phyloP scores from a whole-genome alignment of 352 stramenopile species.

The Phytophthora foliorum region DNA sequence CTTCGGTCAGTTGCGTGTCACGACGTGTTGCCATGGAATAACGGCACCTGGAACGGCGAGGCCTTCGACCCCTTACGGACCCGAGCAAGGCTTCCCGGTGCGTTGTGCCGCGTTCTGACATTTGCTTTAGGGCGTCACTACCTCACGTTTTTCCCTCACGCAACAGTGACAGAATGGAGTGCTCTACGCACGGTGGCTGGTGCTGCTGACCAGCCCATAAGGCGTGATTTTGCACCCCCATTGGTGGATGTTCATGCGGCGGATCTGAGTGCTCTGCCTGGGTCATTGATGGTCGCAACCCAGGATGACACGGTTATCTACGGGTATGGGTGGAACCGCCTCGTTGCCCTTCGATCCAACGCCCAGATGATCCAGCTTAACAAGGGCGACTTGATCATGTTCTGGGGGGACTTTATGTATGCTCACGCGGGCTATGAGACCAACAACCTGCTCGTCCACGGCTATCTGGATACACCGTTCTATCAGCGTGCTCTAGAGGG shows the following conservation, averaged over 20 bases:
- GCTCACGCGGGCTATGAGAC: not conserved
- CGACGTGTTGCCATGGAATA: not conserved
- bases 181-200: not conserved
- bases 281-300: not conserved
- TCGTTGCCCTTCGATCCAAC: slow-evolving; percentile 1
- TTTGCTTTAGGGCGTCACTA: not conserved
- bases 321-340: not conserved
- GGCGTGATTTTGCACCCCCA: not conserved
- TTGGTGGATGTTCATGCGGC: too few relatives aligned
- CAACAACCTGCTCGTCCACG: not conserved
- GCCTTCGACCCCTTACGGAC: not conserved
- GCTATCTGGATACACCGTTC: not conserved
- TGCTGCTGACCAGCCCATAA: not conserved
- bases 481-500: not conserved
- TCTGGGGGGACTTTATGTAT: not conserved
- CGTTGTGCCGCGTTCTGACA: not conserved
- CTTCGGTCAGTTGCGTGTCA: not conserved
- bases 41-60: not conserved
- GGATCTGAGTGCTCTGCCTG: too few relatives aligned
- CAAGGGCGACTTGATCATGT: not conserved
- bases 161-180: not conserved
- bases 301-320: not conserved
- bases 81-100: not conserved
- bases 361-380: not conserved
- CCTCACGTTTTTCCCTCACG: not conserved